These are phyloP conservation scores for sunflower (Helianthus annuus) DNA, from an alignment of 129 eudicot genomes.

Conservation along the genomic window HanXRQr2.0-SUNRISE NC_035438.2:92794785-92795284, in stretches of 20 bases:
- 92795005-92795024: conserved; percentile 77
- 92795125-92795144: background rate
- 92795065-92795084: conserved; percentile 88
- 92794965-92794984: conserved; percentile 89
- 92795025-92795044: conserved; percentile 70
- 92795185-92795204: conserved; percentile 71
- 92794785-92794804: background rate
- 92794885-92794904: conserved; percentile 74
- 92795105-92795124: background rate
- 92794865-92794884: conserved; percentile 68
- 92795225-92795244: conserved; percentile 37
- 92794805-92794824: background rate
- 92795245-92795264: conserved; percentile 68
- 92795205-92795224: conserved; percentile 56
- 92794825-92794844: background rate
- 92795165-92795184: conserved; percentile 63
- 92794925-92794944: conserved; percentile 56
- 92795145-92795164: conserved; percentile 38
- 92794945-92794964: conserved; percentile 75
- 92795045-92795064: conserved; percentile 78
- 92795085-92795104: conserved; percentile 1
- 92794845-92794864: conserved; percentile 30
- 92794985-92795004: conserved; percentile 70
- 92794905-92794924: conserved; percentile 54
- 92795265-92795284: conserved; percentile 62